A percentile compares a stretch with the other conserved stretches of the same genome.
Conservation (phyloP, 495 filamentous ascomycete species). For the Durotheca rogersii region DNA sequence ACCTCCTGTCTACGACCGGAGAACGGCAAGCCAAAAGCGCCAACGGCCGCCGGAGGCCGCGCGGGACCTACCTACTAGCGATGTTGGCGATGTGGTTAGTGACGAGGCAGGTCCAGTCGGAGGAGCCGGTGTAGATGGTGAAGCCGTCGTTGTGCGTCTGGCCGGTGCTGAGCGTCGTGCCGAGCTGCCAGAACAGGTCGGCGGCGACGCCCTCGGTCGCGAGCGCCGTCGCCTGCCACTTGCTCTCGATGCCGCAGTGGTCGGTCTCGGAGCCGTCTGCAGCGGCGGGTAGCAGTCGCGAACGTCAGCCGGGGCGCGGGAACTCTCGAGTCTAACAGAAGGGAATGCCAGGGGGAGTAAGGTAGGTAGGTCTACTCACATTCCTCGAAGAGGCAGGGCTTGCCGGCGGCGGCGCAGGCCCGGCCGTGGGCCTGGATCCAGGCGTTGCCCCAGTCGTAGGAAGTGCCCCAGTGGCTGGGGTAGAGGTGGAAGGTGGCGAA, state of each 20-base stretch:
- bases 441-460: conserved; percentile 47
- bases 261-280: conserved; percentile 34
- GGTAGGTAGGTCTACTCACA: conserved; percentile 50
- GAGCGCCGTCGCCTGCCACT: conserved; percentile 58
- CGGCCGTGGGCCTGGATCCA: conserved; percentile 65
- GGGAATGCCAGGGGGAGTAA: too few species aligned
- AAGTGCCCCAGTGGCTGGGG: conserved; percentile 52
- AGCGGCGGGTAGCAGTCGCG: conserved; percentile 12
- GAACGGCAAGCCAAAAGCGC: too few species aligned
- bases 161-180: conserved; percentile 55
- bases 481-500: conserved; percentile 70
- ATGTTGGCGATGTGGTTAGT: conserved; percentile 60
- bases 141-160: conserved; percentile 62
- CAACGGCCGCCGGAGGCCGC: too few species aligned
- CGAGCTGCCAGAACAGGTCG: conserved; percentile 69
- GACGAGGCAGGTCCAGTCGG: conserved; percentile 44
- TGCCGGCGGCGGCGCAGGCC: conserved; percentile 55
- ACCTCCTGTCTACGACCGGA: too few species aligned
- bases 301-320: too few species aligned
- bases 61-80: conserved; percentile 1
- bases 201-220: conserved; percentile 54
- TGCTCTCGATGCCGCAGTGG: conserved; percentile 48
- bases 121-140: conserved; percentile 45
- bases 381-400: conserved; percentile 70
- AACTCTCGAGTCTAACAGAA: too few species aligned